These are phyloP conservation scores for Saccharomyces hybrid DNA, from an alignment of 1,139 yeast genomes.

Conservation along the genomic window DNA sequence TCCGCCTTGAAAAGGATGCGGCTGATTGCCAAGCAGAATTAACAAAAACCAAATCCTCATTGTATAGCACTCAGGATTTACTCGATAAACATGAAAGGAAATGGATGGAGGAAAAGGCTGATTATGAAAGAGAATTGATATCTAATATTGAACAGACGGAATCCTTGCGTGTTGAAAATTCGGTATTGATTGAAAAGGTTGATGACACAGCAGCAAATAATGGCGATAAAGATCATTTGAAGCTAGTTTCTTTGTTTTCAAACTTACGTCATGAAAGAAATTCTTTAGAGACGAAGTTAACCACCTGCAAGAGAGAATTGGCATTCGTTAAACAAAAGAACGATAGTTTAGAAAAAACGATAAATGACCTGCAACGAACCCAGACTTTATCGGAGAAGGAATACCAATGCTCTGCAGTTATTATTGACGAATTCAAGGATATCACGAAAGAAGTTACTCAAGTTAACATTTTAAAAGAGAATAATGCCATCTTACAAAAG, in stretches of 20 bases:
- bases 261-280: constrained; percentile 76
- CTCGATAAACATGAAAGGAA: constrained; percentile 35
- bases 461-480: constrained; percentile 63
- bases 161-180: constrained; percentile 41
- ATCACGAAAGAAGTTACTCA: constrained; percentile 58
- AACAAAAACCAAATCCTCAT: constrained; percentile 32
- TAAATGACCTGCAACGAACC: constrained; percentile 21
- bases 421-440: constrained; percentile 44
- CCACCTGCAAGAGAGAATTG: constrained; percentile 33
- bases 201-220: constrained; percentile 25
- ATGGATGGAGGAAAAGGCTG: constrained; percentile 39
- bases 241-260: constrained; percentile 37
- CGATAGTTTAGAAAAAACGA: constrained; percentile 31
- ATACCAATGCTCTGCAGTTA: constrained; percentile 14
- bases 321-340: constrained; percentile 35
- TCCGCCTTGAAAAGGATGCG: constrained; percentile 34
- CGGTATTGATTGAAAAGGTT: constrained; percentile 21
- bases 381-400: not conserved
- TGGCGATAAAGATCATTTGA: constrained; percentile 29
- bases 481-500: constrained; percentile 58
- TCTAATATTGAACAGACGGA: constrained; percentile 40
- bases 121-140: constrained; percentile 51
- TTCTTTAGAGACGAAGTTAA: constrained; percentile 53
- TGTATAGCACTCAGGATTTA: constrained; percentile 30
- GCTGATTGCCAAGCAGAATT: constrained; percentile 36